A percentile compares a stretch with the other conserved stretches of the same genome.
Conservation (phyloP, 2,329 filamentous ascomycete genomes). For the Didymella pomorum region DNA sequence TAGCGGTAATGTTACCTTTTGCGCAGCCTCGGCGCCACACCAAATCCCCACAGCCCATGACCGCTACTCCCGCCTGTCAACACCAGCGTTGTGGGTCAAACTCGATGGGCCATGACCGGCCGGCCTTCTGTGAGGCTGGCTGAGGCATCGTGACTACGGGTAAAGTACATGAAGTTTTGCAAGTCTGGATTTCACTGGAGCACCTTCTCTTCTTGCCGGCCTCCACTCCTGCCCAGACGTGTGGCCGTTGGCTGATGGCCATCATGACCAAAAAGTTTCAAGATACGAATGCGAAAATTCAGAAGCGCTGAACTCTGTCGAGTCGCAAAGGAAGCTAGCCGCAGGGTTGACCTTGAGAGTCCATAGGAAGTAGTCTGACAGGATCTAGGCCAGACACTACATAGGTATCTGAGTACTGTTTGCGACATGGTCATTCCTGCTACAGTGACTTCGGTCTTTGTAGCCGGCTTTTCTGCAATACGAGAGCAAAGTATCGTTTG, state of each 20-base stretch:
- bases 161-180: neutral
- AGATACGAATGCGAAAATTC: neutral
- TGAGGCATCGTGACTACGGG: slow-evolving; percentile 1
- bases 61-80: slow-evolving; percentile 8
- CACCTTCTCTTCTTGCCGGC: neutral
- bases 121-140: neutral
- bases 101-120: neutral
- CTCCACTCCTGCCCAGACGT: neutral
- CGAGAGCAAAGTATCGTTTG: too few species aligned
- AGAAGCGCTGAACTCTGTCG: too few species aligned
- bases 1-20: slow-evolving; percentile 16
- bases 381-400: too few species aligned
- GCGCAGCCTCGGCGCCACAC: neutral
- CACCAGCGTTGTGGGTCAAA: slow-evolving; percentile 10
- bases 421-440: too few species aligned
- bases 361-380: too few species aligned
- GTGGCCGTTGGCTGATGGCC: neutral
- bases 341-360: too few species aligned
- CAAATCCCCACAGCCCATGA: slow-evolving; percentile 1
- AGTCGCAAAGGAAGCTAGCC: too few species aligned
- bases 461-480: too few species aligned
- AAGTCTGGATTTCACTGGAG: neutral
- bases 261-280: neutral
- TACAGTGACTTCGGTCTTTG: too few species aligned
- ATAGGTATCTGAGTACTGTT: too few species aligned